phyloP scores from a whole-genome alignment of 2,329 filamentous ascomycete species.

The Chaetomiaceae sp. region DNA sequence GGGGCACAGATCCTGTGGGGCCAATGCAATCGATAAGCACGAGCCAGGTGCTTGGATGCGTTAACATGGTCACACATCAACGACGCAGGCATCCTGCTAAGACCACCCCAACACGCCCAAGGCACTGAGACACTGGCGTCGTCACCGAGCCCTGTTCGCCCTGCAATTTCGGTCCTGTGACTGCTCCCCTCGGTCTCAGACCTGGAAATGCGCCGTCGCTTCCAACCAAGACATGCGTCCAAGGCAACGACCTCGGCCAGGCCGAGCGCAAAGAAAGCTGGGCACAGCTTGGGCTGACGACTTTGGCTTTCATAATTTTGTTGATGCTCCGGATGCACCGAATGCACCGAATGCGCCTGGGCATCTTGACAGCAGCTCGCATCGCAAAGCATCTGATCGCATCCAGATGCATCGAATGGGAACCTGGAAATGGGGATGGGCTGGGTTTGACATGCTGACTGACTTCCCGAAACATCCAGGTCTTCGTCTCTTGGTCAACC shows the following conservation, averaged over 20 bases:
- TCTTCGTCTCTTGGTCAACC: too few relatives aligned
- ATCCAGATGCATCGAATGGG: too few relatives aligned
- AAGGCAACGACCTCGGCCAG: constrained; percentile 9
- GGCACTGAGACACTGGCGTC: background rate
- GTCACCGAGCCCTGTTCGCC: background rate
- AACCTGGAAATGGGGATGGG: too few relatives aligned
- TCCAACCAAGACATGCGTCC: too few relatives aligned
- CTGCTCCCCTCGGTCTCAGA: background rate
- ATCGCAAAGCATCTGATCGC: too few relatives aligned
- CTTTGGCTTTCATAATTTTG: too few relatives aligned
- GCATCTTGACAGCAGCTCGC: too few relatives aligned
- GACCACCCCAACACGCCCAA: background rate
- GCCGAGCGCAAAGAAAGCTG: background rate
- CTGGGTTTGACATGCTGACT: too few relatives aligned
- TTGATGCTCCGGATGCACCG: too few relatives aligned
- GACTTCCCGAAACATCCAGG: too few relatives aligned
- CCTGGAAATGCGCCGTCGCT: background rate
- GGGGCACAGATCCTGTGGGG: constrained; percentile 9
- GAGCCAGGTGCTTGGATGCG: too few relatives aligned
- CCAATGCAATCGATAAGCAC: background rate
- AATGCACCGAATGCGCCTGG: too few relatives aligned
- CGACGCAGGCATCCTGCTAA: background rate
- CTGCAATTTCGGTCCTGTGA: constrained; percentile 15
- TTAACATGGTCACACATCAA: background rate
- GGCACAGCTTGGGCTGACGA: background rate